These are phyloP conservation scores for Clavariopsis aquatica DNA, from an alignment of 495 filamentous ascomycete species.

Conservation along the genomic window DNA sequence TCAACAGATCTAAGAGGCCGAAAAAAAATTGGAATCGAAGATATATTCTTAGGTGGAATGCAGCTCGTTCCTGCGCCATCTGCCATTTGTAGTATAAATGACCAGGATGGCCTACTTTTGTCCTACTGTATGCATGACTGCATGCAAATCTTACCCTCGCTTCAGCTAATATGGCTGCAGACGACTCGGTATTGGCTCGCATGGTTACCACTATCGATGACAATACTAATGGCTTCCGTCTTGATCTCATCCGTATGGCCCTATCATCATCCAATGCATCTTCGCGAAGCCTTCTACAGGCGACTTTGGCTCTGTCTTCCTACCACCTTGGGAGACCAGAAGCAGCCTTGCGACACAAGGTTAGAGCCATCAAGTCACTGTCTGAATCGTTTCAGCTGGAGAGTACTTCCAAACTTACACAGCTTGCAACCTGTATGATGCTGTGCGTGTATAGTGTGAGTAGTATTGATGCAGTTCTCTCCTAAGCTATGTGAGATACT, in stretches of 20 bases:
- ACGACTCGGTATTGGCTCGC: slow-evolving; percentile 22
- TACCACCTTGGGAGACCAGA: slow-evolving; percentile 24
- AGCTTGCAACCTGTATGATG: slow-evolving; percentile 26
- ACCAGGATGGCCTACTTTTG: slow-evolving; percentile 16
- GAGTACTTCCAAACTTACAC: neutral
- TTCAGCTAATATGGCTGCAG: slow-evolving; percentile 7
- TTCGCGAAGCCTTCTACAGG: slow-evolving; percentile 16
- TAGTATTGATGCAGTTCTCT: neutral
- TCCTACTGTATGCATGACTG: slow-evolving; percentile 11
- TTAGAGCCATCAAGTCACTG: slow-evolving; percentile 19
- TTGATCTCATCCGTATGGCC: slow-evolving; percentile 28
- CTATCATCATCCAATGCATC: slow-evolving; percentile 21
- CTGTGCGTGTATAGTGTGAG: slow-evolving; percentile 29
- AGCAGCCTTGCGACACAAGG: slow-evolving; percentile 17
- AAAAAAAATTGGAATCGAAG: slow-evolving; percentile 13
- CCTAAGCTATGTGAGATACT: neutral
- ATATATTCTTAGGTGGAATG: slow-evolving; percentile 8
- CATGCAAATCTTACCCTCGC: neutral
- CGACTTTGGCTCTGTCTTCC: slow-evolving; percentile 20
- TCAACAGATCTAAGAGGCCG: slow-evolving; percentile 9
- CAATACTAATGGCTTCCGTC: slow-evolving; percentile 25
- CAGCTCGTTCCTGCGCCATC: neutral
- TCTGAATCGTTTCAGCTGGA: slow-evolving; percentile 1
- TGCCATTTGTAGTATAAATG: neutral
- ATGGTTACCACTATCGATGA: slow-evolving; percentile 32